These are phyloP conservation scores for Letharia lupina DNA, from an alignment of 495 filamentous ascomycete species.

Conservation along the genomic window DNA sequence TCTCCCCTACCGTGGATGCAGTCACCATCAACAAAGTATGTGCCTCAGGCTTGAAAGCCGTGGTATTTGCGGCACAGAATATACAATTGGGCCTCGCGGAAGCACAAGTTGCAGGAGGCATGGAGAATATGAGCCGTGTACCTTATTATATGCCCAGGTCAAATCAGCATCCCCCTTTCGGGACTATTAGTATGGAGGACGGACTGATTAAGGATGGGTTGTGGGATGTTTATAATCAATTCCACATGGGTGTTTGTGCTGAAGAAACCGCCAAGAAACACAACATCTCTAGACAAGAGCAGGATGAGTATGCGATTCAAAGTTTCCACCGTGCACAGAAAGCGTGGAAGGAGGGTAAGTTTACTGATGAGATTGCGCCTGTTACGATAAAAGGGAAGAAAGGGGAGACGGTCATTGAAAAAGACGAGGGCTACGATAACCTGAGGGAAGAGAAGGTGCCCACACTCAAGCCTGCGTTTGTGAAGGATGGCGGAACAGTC, in stretches of 20 bases:
- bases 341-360: conserved; percentile 74
- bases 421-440: conserved; percentile 82
- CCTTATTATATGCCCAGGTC: conserved; percentile 83
- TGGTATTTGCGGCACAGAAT: conserved; percentile 81
- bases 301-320: conserved; percentile 83
- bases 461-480: conserved; percentile 82
- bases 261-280: conserved; percentile 89
- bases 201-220: conserved; percentile 91
- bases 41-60: conserved; percentile 86
- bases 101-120: conserved; percentile 84
- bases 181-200: conserved; percentile 77
- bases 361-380: conserved; percentile 78
- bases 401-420: conserved; percentile 66
- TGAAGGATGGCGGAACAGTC: conserved; percentile 79
- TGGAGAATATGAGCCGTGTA: conserved; percentile 94
- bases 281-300: conserved; percentile 66
- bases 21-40: conserved; percentile 97
- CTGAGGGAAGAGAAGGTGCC: conserved; percentile 77
- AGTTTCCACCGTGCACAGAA: conserved; percentile 81
- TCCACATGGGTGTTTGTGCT: conserved; percentile 98
- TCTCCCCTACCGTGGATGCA: conserved; percentile 68
- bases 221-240: conserved; percentile 92
- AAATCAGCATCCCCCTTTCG: conserved; percentile 69
- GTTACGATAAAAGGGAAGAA: conserved; percentile 79
- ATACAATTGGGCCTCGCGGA: conserved; percentile 85